Percentiles rank a stretch among this genome's conserved stretches.
phyloP scores from a whole-genome alignment of 192 early-diverging fungal species.

The Podila verticillata region DNA sequence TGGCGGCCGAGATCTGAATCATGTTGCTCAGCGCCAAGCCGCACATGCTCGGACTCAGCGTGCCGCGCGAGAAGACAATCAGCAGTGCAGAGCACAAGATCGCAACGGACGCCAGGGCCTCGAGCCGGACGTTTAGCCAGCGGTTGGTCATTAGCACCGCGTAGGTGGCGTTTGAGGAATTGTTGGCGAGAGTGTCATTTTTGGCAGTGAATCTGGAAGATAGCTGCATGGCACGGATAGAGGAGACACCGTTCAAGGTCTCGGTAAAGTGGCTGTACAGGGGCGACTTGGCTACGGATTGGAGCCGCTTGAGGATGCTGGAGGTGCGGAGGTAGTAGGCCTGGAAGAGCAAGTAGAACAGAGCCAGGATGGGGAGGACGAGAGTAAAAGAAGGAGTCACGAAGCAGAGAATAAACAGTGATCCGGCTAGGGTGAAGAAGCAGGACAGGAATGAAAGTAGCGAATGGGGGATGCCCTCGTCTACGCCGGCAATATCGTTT shows the following conservation, averaged over 20 bases:
- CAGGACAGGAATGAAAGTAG: conserved; percentile 51
- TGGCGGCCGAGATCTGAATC: background rate
- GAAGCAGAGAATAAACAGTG: conserved; percentile 49
- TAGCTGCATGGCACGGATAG: conserved; percentile 71
- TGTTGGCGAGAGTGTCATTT: background rate
- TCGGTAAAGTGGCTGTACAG: conserved; percentile 78
- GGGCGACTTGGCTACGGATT: conserved; percentile 79
- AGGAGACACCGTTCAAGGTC: conserved; percentile 64
- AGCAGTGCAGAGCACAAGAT: conserved; percentile 66
- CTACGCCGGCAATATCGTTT: conserved; percentile 84
- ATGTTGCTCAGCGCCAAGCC: conserved; percentile 76
- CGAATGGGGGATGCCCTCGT: conserved; percentile 63
- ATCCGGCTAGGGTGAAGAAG: conserved; percentile 30
- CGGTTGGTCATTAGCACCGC: conserved; percentile 63
- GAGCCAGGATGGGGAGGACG: conserved; percentile 54
- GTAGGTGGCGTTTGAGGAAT: conserved; percentile 12
- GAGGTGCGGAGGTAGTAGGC: conserved; percentile 73
- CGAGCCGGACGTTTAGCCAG: conserved; percentile 74
- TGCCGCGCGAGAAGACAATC: conserved; percentile 51
- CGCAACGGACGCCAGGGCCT: conserved; percentile 71
- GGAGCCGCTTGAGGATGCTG: conserved; percentile 82
- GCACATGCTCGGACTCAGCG: conserved; percentile 73
- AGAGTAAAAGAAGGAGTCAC: conserved; percentile 49
- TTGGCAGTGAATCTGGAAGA: background rate
- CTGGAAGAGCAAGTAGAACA: conserved; percentile 58